Conservation (phyloP, 2,329 filamentous ascomycete genomes). For the Colletotrichum sp. region DNA sequence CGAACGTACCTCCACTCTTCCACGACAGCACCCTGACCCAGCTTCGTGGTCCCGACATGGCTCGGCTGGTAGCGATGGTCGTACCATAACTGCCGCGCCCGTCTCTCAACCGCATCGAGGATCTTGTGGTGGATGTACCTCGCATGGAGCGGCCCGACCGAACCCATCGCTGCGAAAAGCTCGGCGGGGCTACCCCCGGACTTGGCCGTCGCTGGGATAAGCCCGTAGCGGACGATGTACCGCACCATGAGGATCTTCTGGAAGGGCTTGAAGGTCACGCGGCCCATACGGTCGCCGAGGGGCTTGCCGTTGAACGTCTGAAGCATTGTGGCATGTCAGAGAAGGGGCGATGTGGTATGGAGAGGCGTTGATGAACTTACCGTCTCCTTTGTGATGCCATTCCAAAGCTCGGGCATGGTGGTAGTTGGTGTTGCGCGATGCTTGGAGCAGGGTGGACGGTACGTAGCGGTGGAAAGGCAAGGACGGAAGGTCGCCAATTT, state of each 20-base stretch:
- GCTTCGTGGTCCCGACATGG: background rate
- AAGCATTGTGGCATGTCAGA: too few relatives aligned
- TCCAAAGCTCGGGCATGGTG: too few relatives aligned
- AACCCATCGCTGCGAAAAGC: background rate
- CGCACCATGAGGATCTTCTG: background rate
- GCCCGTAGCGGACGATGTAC: background rate
- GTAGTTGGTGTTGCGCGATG: too few relatives aligned
- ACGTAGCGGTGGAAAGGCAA: too few relatives aligned
- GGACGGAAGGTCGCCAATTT: too few relatives aligned
- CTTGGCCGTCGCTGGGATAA: background rate
- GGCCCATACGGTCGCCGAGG: background rate
- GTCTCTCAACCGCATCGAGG: background rate
- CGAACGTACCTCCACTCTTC: background rate
- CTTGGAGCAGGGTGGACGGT: too few relatives aligned
- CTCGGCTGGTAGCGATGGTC: background rate
- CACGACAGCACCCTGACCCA: background rate
- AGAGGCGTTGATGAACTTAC: too few relatives aligned
- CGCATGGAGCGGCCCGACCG: background rate
- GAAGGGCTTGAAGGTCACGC: background rate
- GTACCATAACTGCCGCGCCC: background rate
- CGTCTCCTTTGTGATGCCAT: too few relatives aligned
- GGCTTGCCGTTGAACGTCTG: background rate
- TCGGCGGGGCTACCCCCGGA: background rate
- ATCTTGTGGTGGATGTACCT: background rate
- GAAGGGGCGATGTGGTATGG: too few relatives aligned